phyloP scores from a whole-genome alignment of 2,329 filamentous ascomycete species.

The Exophiala phaeomuriformis region DNA sequence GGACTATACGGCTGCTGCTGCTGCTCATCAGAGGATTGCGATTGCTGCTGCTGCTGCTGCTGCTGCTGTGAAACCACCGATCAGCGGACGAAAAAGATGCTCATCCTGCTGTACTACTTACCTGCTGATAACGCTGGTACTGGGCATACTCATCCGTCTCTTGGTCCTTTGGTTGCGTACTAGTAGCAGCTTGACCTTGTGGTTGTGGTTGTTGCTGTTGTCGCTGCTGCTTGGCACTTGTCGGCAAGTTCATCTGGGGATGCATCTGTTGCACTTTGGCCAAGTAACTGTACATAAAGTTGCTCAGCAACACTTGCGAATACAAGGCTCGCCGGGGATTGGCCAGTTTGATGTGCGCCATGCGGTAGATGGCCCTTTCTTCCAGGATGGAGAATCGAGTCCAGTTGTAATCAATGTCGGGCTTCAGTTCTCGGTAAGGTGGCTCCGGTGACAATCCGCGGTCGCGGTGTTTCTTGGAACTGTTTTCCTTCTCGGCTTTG shows the following conservation, averaged over 20 bases:
- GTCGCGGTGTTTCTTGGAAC: conserved; percentile 65
- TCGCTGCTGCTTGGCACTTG: conserved; percentile 62
- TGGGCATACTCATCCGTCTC: conserved; percentile 38
- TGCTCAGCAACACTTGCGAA: conserved; percentile 92
- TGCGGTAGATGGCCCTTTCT: conserved; percentile 93
- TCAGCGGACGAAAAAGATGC: too few relatives aligned
- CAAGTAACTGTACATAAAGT: conserved; percentile 99
- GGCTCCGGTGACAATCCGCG: conserved; percentile 75
- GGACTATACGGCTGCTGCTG: conserved; percentile 6
- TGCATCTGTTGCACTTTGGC: conserved; percentile 99
- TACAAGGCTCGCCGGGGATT: conserved; percentile 86
- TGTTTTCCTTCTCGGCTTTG: conserved; percentile 67
- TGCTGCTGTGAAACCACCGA: conserved; percentile 13
- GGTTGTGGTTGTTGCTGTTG: conserved; percentile 29
- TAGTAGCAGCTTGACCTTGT: too few relatives aligned
- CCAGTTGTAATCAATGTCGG: conserved; percentile 94
- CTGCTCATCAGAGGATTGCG: conserved; percentile 15
- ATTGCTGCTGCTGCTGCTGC: conserved; percentile 32
- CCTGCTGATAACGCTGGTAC: conserved; percentile 43
- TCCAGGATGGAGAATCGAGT: conserved; percentile 90
- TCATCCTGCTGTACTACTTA: conserved; percentile 26
- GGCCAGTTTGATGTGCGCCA: conserved; percentile 98
- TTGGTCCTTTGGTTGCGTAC: conserved; percentile 21
- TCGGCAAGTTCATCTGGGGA: conserved; percentile 85
- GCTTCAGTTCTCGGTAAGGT: conserved; percentile 62